Conservation (phyloP, 2,329 filamentous ascomycete species). For the Ceratocystiopsis sp. region DNA sequence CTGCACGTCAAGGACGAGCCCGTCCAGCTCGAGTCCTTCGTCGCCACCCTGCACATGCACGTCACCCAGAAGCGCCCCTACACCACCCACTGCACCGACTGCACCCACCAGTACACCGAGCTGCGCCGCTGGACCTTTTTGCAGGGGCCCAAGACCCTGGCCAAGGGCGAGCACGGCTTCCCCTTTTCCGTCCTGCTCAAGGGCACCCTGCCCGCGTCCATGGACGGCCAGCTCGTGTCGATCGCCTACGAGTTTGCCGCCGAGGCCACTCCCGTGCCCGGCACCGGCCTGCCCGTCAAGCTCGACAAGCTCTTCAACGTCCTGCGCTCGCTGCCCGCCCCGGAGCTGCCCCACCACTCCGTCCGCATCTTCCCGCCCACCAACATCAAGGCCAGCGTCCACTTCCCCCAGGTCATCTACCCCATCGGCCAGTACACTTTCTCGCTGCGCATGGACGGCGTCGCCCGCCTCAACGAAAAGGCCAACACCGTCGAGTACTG, state of each 20-base stretch:
- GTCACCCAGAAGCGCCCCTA: conserved; percentile 71
- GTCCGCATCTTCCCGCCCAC: conserved; percentile 93
- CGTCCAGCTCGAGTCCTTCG: conserved; percentile 54
- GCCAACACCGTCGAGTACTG: conserved; percentile 61
- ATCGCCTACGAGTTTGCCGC: conserved; percentile 69
- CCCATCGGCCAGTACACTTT: conserved; percentile 71
- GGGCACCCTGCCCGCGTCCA: conserved; percentile 71
- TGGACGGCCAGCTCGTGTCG: conserved; percentile 52
- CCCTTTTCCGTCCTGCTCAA: conserved; percentile 79
- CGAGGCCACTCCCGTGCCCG: conserved; percentile 41
- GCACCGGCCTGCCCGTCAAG: conserved; percentile 31
- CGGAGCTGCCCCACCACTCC: conserved; percentile 70
- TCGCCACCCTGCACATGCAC: conserved; percentile 53
- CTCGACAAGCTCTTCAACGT: conserved; percentile 54
- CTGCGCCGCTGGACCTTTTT: conserved; percentile 69
- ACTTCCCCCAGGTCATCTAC: conserved; percentile 69
- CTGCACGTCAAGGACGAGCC: conserved; percentile 51
- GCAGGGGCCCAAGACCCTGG: conserved; percentile 32
- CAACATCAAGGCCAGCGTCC: conserved; percentile 73
- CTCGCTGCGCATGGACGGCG: conserved; percentile 68
- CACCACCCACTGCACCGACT: conserved; percentile 60
- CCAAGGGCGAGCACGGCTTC: conserved; percentile 52
- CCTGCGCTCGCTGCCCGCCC: conserved; percentile 57
- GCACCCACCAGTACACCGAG: conserved; percentile 52
- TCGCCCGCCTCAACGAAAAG: conserved; percentile 52